phyloP scores from a whole-genome alignment of 1,284 basidiomycete species.

The Cystobasidiaceae sp. region DNA sequence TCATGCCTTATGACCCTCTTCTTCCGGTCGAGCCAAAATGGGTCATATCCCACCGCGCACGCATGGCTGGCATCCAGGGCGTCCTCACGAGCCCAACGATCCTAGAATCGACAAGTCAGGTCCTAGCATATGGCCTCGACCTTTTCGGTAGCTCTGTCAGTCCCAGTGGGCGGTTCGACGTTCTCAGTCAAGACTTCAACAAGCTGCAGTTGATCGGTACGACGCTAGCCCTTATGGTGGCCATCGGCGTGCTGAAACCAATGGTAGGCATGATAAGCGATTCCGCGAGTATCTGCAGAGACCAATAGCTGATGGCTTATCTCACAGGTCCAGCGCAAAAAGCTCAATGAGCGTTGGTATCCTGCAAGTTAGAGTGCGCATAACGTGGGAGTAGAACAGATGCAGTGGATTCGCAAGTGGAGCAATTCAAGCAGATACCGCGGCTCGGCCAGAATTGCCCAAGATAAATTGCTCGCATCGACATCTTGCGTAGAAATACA shows the following conservation, averaged over 20 bases:
- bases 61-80: conserved; percentile 63
- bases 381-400: too few species aligned
- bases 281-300: too few species aligned
- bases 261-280: conserved; percentile 30
- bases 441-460: too few species aligned
- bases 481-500: too few species aligned
- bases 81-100: conserved; percentile 73
- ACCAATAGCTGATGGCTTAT: too few species aligned
- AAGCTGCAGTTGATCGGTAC: conserved; percentile 86
- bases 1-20: conserved; percentile 77
- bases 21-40: conserved; percentile 67
- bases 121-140: conserved; percentile 81
- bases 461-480: too few species aligned
- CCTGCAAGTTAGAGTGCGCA: too few species aligned
- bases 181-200: conserved; percentile 87
- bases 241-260: conserved; percentile 63
- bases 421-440: too few species aligned
- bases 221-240: conserved; percentile 63
- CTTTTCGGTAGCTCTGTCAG: conserved; percentile 76
- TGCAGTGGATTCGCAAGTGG: too few species aligned
- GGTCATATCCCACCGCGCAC: conserved; percentile 56
- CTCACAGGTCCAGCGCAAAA: conserved; percentile 8
- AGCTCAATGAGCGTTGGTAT: conserved; percentile 27
- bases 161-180: conserved; percentile 86
- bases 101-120: conserved; percentile 85